Base-by-base conservation (phyloP, 495 filamentous ascomycete genomes). In the Immersiella caudata region DNA sequence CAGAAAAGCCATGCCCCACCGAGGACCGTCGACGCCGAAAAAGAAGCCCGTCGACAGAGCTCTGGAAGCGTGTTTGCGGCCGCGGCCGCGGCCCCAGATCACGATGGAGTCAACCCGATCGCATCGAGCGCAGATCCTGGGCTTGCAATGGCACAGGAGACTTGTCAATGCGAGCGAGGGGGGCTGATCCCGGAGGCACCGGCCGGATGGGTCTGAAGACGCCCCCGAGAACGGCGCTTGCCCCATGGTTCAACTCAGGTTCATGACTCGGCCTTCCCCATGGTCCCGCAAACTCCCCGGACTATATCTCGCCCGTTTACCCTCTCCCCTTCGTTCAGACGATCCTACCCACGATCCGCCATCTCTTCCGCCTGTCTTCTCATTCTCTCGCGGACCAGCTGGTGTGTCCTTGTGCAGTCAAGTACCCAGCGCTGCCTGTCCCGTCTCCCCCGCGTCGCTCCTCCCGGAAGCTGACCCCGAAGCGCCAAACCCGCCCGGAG, bases 211-310 rank as follows among this genome's bases (percentile, higher is more conserved):
- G 25, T 46, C 14, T 46, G 29, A 6, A 4, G 40, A 46, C 5
- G 40, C 40, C 40, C 18, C 60, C 33, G 60, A 62, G 6, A 62
- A 62, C 35, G 33, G 60, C 20, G 26, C 25, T 11, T 50, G 8
- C 33, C 59, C 59, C 60, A 62, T 46, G 40, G 60, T 62, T 62
- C 60, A 62, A 18, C 33, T 21, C 18, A 62, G 22, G n/a, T 9
- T 33, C 60, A 62, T 62, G 60, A 62, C 60, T 62, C 60, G 60
- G 36, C 29, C 26, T 62, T 62, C 60, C 60, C 60, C 60, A 50
- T 49, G 60, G 60, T 62, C 36, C 35, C 35, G 60, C 60, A 50
- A 49, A n/a, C 26, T 18, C 40, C 40, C 40, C 40, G 36, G 40
- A 24, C 22, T 62, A 26, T 33, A 22, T 3, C 26, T 20, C n/a